Evolutionary conservation across 228 moss, liverwort and hornwort species (phyloP), one percentile per base, ranked within the genome.

Genomic region (Sphagnum fallax): DNA sequence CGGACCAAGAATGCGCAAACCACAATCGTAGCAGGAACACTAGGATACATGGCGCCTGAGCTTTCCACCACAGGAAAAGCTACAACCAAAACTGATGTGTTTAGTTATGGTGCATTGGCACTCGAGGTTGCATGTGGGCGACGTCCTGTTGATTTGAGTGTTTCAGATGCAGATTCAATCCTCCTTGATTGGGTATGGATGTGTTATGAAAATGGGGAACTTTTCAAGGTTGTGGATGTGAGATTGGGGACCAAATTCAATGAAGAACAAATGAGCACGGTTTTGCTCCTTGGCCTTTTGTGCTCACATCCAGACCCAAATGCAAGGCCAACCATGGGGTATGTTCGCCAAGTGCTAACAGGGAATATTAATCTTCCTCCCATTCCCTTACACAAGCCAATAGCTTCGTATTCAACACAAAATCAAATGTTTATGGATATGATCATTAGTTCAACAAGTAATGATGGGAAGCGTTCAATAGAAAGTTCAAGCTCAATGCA

Each of bases 1-100:
- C 85, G 79, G 63, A 74, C 79, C 53, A 85, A 79, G 61, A 50
- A 77, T 67, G 80, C 83, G 4, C 81, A 85, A 70, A 85, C 85
- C n/a, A 85, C 82, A 4, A n/a, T 77, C 71, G 79, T 85, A 77
- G 85, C 85, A 0, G 82, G 85, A 59, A 82, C 85, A 0, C 55
- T 82, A 9, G 85, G 79, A 1, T 85, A 85, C 71, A 77, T 85
- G 85, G 85, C 85, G 0, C 85, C 82, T 0, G 82, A 85, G 69
- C 77, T 85, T 76, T 79, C 77, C 0, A 79, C 72, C 64, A 85
- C 85, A 11, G 82, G 85, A 4, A 85, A 82, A 73, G 85, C 85
- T 11, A 75, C 85, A 1, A 85, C 59, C 15, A 65, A 79, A 51
- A 67, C 72, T 0, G 75, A 75, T n/a, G 69, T 75, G 10, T 79